Evolutionary conservation across 345 rosid genomes (phyloP).

Genomic region (Boechera divaricarpa): DNA sequence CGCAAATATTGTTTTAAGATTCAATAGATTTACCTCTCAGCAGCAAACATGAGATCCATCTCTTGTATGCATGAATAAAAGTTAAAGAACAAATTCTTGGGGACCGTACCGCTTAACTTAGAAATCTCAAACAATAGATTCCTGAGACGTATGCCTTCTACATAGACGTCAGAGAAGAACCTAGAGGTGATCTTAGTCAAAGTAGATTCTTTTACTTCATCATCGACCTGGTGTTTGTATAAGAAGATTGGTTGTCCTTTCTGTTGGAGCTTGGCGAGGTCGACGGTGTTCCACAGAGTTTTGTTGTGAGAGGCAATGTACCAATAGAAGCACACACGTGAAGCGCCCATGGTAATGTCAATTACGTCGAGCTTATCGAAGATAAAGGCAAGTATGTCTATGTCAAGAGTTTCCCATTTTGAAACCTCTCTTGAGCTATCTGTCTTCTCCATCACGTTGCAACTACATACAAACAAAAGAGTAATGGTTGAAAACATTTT

Average conservation of each 20-base stretch:
- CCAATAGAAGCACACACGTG: slow-evolving; percentile 26
- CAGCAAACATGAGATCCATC: slow-evolving; percentile 5
- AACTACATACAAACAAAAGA: neutral
- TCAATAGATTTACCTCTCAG: slow-evolving; percentile 7
- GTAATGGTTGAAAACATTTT: neutral
- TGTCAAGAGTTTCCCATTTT: slow-evolving; percentile 2
- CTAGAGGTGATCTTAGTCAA: too few species aligned
- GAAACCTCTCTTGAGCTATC: slow-evolving; percentile 1
- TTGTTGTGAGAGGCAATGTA: slow-evolving; percentile 30
- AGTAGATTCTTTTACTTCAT: neutral
- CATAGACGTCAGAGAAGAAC: too few species aligned
- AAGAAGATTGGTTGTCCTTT: neutral
- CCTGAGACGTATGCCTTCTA: neutral
- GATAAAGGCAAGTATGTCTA: slow-evolving; percentile 17
- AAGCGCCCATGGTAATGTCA: slow-evolving; percentile 16
- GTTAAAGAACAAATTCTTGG: neutral
- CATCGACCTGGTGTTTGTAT: neutral
- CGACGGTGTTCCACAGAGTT: slow-evolving; percentile 24
- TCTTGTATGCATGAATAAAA: neutral
- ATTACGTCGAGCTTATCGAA: slow-evolving; percentile 9
- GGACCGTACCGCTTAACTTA: neutral
- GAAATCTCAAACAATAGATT: neutral
- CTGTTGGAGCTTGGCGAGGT: neutral
- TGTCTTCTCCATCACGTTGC: slow-evolving; percentile 10
- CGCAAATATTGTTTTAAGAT: too few species aligned